These are phyloP conservation scores for Dianthus caryophyllus DNA, from an alignment of 148 eudicot genomes.

Conservation along the genomic window DNA sequence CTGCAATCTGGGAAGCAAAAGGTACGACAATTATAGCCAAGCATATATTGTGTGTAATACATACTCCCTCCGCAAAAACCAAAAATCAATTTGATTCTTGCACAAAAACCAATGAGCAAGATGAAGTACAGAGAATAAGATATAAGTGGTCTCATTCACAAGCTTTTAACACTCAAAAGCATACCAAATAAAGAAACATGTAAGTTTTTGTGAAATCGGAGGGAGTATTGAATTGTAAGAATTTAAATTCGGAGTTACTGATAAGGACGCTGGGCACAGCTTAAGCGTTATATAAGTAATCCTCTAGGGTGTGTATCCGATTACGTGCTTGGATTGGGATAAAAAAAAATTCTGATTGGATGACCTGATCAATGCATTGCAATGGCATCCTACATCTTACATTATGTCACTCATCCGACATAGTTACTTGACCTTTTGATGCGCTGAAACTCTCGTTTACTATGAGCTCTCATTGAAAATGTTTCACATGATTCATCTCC, in stretches of 20 bases:
- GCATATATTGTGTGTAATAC: too few species aligned
- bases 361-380: background rate
- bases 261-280: background rate
- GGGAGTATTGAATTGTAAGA: background rate
- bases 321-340: background rate
- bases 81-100: too few species aligned
- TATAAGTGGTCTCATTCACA: too few species aligned
- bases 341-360: background rate
- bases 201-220: too few species aligned
- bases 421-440: too few species aligned
- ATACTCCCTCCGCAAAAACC: too few species aligned
- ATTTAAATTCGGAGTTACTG: background rate
- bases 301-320: background rate
- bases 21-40: too few species aligned
- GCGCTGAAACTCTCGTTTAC: background rate
- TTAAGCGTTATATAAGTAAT: background rate
- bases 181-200: too few species aligned
- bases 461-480: background rate
- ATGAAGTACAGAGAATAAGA: too few species aligned
- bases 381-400: background rate
- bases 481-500: background rate
- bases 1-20: slow-evolving; percentile 70
- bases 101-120: too few species aligned
- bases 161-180: too few species aligned
- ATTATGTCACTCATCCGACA: too few species aligned